Evolutionary conservation across 2,329 filamentous ascomycete genomes (phyloP), one percentile per base, ranked within the genome.

Genomic region (Cryphonectria naterciae): DNA sequence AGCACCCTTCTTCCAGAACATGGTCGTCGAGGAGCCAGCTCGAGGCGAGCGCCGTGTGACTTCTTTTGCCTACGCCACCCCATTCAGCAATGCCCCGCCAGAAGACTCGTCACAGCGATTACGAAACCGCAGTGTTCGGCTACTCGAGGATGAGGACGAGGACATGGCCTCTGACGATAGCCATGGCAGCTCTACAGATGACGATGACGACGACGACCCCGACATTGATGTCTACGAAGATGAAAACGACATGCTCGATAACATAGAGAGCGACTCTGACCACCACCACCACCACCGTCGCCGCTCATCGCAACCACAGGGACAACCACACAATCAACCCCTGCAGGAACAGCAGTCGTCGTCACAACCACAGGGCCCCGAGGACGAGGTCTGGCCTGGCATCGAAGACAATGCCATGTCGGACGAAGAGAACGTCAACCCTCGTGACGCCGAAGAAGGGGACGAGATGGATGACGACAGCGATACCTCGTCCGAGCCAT

Each of bases 11-110:
- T 69, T 85, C 80, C 67, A 64, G 43, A 64, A 87, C 80, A 75
- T 82, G 83, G 5, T 78, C 81, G 72, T 81, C 80, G 4, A 76
- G 80, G 43, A 77, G 77, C 4, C 70, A 15, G 74, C 78, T 75
- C 76, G 70, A 75, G 79, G 76, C 70, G 76, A 78, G 68, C 79
- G 85, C 43, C 79, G 79, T 19, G 83, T 83, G 17, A 89, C 86
- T 0, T 91, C 91, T 0, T 89, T 89, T 74, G 90, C 89, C n/a
- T 94, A 94, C 76, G 91, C 91, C 2, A 95, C 92, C 0, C 92
- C 92, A 0, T 85, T 91, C 77, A 94, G 91, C 76, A 91, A 89
- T 72, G 87, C 84, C 4, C 84, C 88, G 0, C 78, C 83, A 17
- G 85, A 86, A 68, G 49, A 64, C 17, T 43, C 67, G 60, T 56